Conservation (phyloP, 75 land plant genomes). For the Cryptomeria japonica region DNA sequence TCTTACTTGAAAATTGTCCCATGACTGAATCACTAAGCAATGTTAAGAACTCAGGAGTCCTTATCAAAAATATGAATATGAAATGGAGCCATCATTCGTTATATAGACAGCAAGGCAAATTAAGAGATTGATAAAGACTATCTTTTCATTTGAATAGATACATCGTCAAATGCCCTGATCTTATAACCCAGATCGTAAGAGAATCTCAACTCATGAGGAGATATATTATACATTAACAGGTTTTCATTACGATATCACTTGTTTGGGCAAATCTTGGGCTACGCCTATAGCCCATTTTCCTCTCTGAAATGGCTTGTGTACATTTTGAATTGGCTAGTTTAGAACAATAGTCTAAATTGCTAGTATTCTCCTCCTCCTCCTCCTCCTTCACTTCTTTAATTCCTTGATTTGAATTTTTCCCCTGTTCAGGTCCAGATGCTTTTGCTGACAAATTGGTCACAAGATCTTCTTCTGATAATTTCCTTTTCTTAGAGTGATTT, state of each 20-base stretch:
- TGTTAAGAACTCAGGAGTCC: neutral
- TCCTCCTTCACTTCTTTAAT: neutral
- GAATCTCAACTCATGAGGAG: neutral
- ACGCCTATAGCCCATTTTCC: neutral
- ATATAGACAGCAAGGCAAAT: neutral
- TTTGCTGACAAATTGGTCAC: too few relatives aligned
- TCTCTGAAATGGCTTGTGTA: neutral
- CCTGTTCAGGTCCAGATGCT: neutral
- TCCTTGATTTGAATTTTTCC: neutral
- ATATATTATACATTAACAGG: neutral
- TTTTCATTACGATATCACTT: neutral
- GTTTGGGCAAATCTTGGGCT: neutral
- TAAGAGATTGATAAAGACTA: neutral
- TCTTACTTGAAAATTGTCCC: too few relatives aligned
- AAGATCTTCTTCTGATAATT: neutral
- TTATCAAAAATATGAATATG: neutral
- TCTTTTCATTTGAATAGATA: neutral
- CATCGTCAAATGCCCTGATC: neutral
- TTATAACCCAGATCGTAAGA: neutral
- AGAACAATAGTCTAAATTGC: neutral
- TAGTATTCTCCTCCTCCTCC: neutral
- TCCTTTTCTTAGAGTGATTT: neutral
- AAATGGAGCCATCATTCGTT: neutral
- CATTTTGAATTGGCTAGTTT: neutral
- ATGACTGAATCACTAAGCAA: neutral